These are phyloP conservation scores for Phytophthora crassamura DNA, from an alignment of 352 stramenopile genomes.

Conservation along the genomic window DNA sequence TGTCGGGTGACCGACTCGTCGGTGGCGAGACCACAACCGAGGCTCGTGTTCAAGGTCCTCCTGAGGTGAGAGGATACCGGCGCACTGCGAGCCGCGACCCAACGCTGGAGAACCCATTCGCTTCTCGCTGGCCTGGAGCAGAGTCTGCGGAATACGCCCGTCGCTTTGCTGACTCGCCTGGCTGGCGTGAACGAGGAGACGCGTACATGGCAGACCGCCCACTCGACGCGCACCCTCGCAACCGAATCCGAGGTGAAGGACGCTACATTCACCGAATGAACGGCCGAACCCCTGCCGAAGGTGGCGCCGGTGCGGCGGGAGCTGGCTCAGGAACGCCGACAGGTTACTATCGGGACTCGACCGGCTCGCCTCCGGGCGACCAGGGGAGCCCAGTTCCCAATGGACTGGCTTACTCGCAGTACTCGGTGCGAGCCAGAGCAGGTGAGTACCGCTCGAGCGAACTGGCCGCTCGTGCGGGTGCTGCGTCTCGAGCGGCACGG, in stretches of 20 bases:
- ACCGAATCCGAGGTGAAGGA: conserved; percentile 26
- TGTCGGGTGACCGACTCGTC: conserved; percentile 25
- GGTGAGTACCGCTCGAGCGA: conserved; percentile 18
- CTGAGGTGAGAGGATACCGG: conserved; percentile 28
- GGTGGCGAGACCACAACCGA: conserved; percentile 26
- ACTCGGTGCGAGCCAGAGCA: conserved; percentile 25
- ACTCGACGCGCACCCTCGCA: conserved; percentile 26
- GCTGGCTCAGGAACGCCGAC: conserved; percentile 5
- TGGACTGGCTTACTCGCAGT: conserved; percentile 30
- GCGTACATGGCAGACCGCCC: conserved; percentile 24
- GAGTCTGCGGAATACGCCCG: conserved; percentile 37
- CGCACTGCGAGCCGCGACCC: conserved; percentile 19
- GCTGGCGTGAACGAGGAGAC: conserved; percentile 45
- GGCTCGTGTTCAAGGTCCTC: conserved; percentile 29
- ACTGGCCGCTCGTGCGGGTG: conserved; percentile 4
- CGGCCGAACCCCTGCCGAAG: conserved; percentile 10
- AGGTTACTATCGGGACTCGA: conserved; percentile 30
- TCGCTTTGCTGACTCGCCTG: conserved; percentile 42
- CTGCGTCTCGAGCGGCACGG: conserved; percentile 25
- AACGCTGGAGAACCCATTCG: conserved; percentile 30
- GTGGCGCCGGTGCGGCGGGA: background rate
- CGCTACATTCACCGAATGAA: conserved; percentile 36
- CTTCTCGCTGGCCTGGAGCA: conserved; percentile 32
- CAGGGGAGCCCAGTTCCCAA: conserved; percentile 25
- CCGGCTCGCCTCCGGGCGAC: conserved; percentile 19